Evolutionary conservation across 371 early-diverging fungal genomes (phyloP).

Genomic region (Phascolomyces articulosus): DNA sequence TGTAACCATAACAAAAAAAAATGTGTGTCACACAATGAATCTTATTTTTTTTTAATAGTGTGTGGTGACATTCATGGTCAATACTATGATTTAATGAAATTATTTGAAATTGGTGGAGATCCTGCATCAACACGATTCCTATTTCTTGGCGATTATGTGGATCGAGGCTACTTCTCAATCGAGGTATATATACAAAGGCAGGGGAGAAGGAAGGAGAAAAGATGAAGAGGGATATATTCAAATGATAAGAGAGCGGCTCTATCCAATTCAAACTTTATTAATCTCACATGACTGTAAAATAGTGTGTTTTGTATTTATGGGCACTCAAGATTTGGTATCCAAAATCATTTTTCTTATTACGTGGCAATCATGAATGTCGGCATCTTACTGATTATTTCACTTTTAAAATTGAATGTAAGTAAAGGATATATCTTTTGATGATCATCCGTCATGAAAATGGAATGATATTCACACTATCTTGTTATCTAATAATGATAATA

Average conservation of each 20-base stretch:
- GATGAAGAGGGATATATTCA: not conserved
- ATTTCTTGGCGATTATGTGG: slow-evolving; percentile 98
- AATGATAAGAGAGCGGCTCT: too few species aligned
- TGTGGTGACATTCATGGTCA: slow-evolving; percentile 99
- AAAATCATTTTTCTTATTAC: slow-evolving; percentile 84
- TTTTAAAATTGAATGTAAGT: slow-evolving; percentile 95
- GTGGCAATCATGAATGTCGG: slow-evolving; percentile 99
- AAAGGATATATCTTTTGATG: too few species aligned
- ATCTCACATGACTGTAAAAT: not conserved
- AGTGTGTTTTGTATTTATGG: slow-evolving; percentile 94
- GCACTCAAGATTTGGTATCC: slow-evolving; percentile 93
- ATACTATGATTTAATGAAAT: slow-evolving; percentile 97
- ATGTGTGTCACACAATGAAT: not conserved
- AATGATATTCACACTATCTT: too few species aligned
- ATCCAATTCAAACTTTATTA: not conserved
- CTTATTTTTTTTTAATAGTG: slow-evolving; percentile 46
- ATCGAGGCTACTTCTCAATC: slow-evolving; percentile 85
- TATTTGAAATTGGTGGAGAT: slow-evolving; percentile 97
- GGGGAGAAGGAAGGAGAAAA: not conserved
- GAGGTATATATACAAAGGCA: slow-evolving; percentile 8
- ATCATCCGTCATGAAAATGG: too few species aligned
- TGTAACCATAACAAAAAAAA: not conserved
- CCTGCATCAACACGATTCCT: slow-evolving; percentile 88
- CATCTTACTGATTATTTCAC: slow-evolving; percentile 98
- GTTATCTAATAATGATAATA: too few species aligned